These are phyloP conservation scores for Evernia prunastri DNA, from an alignment of 495 filamentous ascomycete species.

Conservation along the genomic window DNA sequence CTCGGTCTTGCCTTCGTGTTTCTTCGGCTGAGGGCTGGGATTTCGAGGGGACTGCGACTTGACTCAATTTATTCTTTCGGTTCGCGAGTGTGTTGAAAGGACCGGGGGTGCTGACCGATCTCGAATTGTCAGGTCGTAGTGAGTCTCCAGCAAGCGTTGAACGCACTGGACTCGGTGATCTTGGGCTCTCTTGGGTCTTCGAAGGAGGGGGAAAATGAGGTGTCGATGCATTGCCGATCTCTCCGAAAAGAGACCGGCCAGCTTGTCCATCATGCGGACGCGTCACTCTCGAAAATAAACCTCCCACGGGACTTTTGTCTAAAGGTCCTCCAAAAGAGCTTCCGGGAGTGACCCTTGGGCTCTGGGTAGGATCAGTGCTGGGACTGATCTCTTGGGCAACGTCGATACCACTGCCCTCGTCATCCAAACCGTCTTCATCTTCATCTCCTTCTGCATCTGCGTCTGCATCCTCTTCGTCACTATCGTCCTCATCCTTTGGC, in stretches of 20 bases:
- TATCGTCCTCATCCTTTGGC: slow-evolving; percentile 28
- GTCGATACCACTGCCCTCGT: slow-evolving; percentile 57
- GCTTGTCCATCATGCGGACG: slow-evolving; percentile 27
- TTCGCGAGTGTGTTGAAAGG: slow-evolving; percentile 35
- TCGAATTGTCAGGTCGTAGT: slow-evolving; percentile 44
- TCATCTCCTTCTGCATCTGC: slow-evolving; percentile 31
- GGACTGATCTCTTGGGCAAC: slow-evolving; percentile 62
- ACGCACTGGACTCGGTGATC: slow-evolving; percentile 75
- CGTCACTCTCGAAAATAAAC: slow-evolving; percentile 38
- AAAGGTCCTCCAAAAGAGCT: slow-evolving; percentile 55
- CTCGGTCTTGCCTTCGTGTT: slow-evolving; percentile 30
- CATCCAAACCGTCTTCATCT: slow-evolving; percentile 39
- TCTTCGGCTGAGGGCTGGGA: slow-evolving; percentile 34
- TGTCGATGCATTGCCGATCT: slow-evolving; percentile 45
- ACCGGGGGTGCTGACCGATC: slow-evolving; percentile 53
- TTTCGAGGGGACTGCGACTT: slow-evolving; percentile 20
- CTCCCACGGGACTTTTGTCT: slow-evolving; percentile 36
- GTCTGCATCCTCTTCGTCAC: slow-evolving; percentile 32
- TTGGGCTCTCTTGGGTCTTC: slow-evolving; percentile 49
- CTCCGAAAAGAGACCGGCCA: slow-evolving; percentile 56
- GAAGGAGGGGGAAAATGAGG: slow-evolving; percentile 54
- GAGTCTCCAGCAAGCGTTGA: slow-evolving; percentile 40
- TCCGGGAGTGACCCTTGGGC: slow-evolving; percentile 54
- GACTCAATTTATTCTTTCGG: slow-evolving; percentile 29
- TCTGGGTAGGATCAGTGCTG: slow-evolving; percentile 43